Evolutionary conservation across 306 rosid species (phyloP).

Genomic region (Fragaria ananassa): DNA sequence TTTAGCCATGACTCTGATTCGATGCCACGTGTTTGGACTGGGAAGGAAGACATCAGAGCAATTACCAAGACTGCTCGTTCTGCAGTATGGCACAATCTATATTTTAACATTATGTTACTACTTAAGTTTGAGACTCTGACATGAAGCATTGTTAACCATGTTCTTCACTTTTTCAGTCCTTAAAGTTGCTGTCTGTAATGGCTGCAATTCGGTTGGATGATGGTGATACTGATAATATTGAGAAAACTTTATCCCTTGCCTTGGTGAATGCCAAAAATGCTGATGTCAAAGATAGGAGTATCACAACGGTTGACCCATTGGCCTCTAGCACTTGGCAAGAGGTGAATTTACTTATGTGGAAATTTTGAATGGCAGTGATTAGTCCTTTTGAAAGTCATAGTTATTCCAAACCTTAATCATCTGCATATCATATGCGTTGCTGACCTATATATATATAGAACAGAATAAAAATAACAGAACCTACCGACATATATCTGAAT

Average conservation of each 20-base stretch:
- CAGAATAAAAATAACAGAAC: not conserved
- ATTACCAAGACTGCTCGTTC: conserved; percentile 92
- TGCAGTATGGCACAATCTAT: conserved; percentile 51
- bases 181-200: conserved; percentile 87
- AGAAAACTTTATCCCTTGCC: conserved; percentile 56
- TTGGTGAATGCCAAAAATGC: conserved; percentile 55
- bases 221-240: conserved; percentile 53
- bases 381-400: not conserved
- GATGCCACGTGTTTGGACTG: conserved; percentile 97
- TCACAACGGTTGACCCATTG: conserved; percentile 58
- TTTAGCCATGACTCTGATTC: conserved; percentile 96
- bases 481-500: not conserved
- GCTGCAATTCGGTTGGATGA: conserved; percentile 85
- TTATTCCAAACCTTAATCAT: not conserved
- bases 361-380: not conserved
- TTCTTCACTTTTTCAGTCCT: conserved; percentile 53
- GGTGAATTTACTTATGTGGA: conserved; percentile 40
- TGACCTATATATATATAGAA: not conserved
- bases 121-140: conserved; percentile 7
- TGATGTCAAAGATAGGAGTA: conserved; percentile 52
- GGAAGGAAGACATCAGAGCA: conserved; percentile 83
- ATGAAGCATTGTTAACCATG: conserved; percentile 9
- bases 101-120: conserved; percentile 10
- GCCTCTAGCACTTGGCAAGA: conserved; percentile 94
- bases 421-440: not conserved